phyloP scores from a whole-genome alignment of 768 basidiomycete genomes.

The Lactarius hengduanensis region DNA sequence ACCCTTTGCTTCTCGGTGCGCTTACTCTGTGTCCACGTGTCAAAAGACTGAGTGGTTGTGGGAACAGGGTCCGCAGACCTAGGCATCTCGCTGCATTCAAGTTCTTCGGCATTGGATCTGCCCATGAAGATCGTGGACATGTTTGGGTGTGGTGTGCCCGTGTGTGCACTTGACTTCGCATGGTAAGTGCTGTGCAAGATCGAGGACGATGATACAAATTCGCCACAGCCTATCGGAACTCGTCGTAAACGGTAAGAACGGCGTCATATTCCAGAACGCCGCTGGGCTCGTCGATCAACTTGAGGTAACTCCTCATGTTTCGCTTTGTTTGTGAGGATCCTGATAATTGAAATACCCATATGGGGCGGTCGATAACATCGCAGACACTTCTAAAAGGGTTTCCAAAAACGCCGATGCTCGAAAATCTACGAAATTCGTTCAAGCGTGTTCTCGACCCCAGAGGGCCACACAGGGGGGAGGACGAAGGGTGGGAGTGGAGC shows the following conservation, averaged over 20 bases:
- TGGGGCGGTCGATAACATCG: constrained; percentile 1
- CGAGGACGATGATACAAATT: neutral
- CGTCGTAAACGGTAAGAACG: constrained; percentile 82
- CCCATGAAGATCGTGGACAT: constrained; percentile 99
- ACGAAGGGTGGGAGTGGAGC: constrained; percentile 23
- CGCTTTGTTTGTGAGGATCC: constrained; percentile 5
- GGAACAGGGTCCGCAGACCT: constrained; percentile 81
- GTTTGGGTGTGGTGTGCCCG: constrained; percentile 96
- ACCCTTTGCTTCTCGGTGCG: constrained; percentile 79
- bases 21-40: neutral
- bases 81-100: constrained; percentile 87
- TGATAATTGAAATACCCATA: constrained; percentile 5
- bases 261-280: constrained; percentile 69
- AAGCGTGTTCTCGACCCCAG: constrained; percentile 8
- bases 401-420: constrained; percentile 18
- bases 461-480: constrained; percentile 6
- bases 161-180: constrained; percentile 82
- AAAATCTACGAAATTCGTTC: constrained; percentile 21
- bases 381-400: constrained; percentile 26
- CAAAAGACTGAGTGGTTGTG: neutral
- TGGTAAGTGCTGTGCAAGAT: constrained; percentile 55
- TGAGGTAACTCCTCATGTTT: constrained; percentile 48
- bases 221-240: constrained; percentile 73
- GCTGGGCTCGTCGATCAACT: constrained; percentile 69
- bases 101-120: constrained; percentile 86